phyloP scores from a whole-genome alignment of 169 alveolate species.

The Theileria orientalis region DNA sequence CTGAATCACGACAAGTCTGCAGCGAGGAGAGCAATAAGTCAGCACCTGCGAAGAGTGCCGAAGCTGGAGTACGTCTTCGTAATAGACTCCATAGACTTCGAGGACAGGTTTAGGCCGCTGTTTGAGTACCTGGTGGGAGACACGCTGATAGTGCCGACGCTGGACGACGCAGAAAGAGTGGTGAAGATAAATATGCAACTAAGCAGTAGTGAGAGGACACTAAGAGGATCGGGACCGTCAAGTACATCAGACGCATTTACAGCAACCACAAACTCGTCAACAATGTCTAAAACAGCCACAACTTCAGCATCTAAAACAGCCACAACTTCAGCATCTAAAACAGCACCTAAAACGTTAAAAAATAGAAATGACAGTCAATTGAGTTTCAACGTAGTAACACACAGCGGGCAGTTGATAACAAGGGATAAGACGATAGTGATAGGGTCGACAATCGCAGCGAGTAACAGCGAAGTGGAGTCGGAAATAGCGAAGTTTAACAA shows the following conservation, averaged over 20 bases:
- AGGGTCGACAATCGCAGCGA: constrained; percentile 26
- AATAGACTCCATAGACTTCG: constrained; percentile 41
- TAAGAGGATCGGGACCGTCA: not conserved
- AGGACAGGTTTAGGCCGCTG: constrained; percentile 12
- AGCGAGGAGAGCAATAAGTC: constrained; percentile 18
- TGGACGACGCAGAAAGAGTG: constrained; percentile 58
- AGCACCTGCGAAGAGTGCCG: constrained; percentile 7
- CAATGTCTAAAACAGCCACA: too few species aligned
- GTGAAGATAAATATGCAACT: too few species aligned
- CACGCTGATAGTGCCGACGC: constrained; percentile 32
- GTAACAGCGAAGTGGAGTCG: constrained; percentile 47
- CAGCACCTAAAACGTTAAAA: not conserved
- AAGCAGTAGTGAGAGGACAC: not conserved
- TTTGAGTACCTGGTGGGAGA: constrained; percentile 63
- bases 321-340: too few species aligned
- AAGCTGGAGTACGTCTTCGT: constrained; percentile 36
- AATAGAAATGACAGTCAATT: not conserved
- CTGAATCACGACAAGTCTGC: constrained; percentile 50
- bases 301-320: not conserved
- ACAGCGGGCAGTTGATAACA: constrained; percentile 60
- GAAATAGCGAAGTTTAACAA: constrained; percentile 48
- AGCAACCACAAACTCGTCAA: too few species aligned
- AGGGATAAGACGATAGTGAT: constrained; percentile 51
- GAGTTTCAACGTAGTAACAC: constrained; percentile 43
- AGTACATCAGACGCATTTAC: too few species aligned